These are phyloP conservation scores for Phlyctochytrium arcticum DNA, from an alignment of 192 early-diverging fungal genomes.

Conservation along the genomic window DNA sequence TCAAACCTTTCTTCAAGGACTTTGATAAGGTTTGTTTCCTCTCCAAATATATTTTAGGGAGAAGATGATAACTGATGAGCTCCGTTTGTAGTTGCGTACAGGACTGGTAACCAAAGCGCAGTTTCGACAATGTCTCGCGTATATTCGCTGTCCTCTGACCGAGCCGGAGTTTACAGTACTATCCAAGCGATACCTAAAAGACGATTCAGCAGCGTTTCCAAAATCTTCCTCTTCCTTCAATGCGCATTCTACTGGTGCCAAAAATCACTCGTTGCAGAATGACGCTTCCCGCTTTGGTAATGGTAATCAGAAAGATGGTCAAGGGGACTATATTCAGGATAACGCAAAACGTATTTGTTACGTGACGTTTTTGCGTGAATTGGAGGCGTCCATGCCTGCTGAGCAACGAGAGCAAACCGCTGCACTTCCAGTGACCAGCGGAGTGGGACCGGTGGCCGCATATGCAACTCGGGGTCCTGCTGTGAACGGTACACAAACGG, in stretches of 20 bases:
- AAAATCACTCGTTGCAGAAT: too few species aligned
- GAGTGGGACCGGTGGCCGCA: too few species aligned
- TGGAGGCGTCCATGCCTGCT: constrained; percentile 23
- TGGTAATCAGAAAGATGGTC: too few species aligned
- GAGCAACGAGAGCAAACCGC: constrained; percentile 10
- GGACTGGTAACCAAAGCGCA: constrained; percentile 51
- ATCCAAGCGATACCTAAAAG: constrained; percentile 41
- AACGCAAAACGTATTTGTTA: constrained; percentile 42
- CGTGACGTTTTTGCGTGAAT: constrained; percentile 42
- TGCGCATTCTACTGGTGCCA: too few species aligned
- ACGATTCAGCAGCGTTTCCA: too few species aligned
- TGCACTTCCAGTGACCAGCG: too few species aligned
- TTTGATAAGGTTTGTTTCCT: constrained; percentile 50
- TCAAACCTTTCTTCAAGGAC: constrained; percentile 57
- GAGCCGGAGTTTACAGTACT: constrained; percentile 48
- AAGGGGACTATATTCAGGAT: constrained; percentile 33
- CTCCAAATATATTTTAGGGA: too few species aligned
- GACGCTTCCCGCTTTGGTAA: too few species aligned
- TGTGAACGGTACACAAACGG: neutral
- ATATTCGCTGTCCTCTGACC: constrained; percentile 36
- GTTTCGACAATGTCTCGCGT: constrained; percentile 49
- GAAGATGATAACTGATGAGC: too few species aligned
- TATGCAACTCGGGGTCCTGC: neutral
- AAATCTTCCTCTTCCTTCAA: too few species aligned
- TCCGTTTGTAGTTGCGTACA: constrained; percentile 42